Evolutionary conservation across 2,329 filamentous ascomycete species (phyloP).

Genomic region (Fusarium beomiforme): DNA sequence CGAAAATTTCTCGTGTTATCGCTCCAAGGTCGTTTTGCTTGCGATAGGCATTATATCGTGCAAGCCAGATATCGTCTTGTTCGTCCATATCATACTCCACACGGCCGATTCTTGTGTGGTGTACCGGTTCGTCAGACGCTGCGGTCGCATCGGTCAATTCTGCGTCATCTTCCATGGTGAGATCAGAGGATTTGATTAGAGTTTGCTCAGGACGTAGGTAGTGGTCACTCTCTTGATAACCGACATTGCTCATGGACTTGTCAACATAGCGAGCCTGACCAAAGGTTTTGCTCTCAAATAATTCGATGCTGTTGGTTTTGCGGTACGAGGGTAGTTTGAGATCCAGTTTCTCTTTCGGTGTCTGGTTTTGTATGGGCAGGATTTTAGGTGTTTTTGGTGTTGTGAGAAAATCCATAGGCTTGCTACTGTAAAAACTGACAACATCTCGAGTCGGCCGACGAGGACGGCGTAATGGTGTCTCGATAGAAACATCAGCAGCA

Average conservation of each 20-base stretch:
- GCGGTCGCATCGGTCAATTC: conserved; percentile 54
- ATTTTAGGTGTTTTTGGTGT: conserved; percentile 70
- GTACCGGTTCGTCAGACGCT: conserved; percentile 45
- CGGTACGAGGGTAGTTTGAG: conserved; percentile 80
- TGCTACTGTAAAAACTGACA: conserved; percentile 63
- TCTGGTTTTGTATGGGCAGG: conserved; percentile 81
- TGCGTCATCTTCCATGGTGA: conserved; percentile 67
- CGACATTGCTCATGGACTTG: conserved; percentile 94
- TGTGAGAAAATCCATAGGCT: conserved; percentile 54
- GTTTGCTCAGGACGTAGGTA: conserved; percentile 81
- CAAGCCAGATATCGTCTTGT: conserved; percentile 96
- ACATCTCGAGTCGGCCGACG: conserved; percentile 62
- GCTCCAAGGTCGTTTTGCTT: conserved; percentile 78
- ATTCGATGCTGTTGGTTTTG: conserved; percentile 79
- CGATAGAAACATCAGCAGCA: conserved; percentile 44
- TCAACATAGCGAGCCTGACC: conserved; percentile 93
- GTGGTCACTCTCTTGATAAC: conserved; percentile 94
- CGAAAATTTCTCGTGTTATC: conserved; percentile 93
- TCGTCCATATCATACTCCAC: conserved; percentile 99
- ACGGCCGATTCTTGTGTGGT: conserved; percentile 68
- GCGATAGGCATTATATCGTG: conserved; percentile 81
- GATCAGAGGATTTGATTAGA: conserved; percentile 72
- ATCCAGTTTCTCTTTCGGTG: conserved; percentile 81
- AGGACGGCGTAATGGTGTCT: conserved; percentile 49
- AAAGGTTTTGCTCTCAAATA: conserved; percentile 85